Evolutionary conservation across 176 grass and related monocot species (phyloP).

Genomic region (Oryza officinalis): DNA sequence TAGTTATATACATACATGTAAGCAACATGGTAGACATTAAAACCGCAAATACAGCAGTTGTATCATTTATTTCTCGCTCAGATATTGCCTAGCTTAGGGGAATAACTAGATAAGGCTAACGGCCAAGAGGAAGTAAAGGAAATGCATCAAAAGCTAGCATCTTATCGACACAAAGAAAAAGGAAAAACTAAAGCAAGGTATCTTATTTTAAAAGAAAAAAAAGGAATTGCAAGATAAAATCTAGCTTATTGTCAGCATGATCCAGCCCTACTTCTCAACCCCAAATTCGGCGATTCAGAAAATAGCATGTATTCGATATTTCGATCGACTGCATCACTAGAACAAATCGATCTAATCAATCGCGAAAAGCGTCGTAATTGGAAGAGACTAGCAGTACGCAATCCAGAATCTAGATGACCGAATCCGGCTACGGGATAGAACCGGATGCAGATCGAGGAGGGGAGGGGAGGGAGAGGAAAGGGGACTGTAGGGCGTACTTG

Average conservation of each 20-base stretch:
- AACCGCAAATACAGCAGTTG: not conserved
- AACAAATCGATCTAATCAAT: not conserved
- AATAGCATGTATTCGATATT: not conserved
- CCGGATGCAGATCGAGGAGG: not conserved
- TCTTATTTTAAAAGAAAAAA: not conserved
- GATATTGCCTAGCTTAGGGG: not conserved
- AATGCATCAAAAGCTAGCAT: not conserved
- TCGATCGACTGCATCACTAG: not conserved
- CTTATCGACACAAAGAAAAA: not conserved
- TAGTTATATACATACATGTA: not conserved
- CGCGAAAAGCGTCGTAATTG: not conserved
- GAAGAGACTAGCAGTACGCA: not conserved
- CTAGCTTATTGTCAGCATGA: not conserved
- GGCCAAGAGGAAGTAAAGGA: too few species aligned
- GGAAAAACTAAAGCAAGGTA: not conserved
- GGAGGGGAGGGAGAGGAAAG: not conserved
- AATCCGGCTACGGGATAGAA: not conserved
- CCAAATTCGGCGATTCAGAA: not conserved
- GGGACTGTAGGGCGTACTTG: slow-evolving; percentile 47
- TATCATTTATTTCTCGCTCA: not conserved
- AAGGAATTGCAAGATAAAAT: not conserved
- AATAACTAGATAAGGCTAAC: not conserved
- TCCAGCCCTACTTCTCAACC: not conserved
- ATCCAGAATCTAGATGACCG: slow-evolving; percentile 14
- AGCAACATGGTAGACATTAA: not conserved